Evolutionary conservation across 148 eudicot species (phyloP), one percentile per base, ranked within the genome.

Genomic region (Hydrangea macrophylla): DNA sequence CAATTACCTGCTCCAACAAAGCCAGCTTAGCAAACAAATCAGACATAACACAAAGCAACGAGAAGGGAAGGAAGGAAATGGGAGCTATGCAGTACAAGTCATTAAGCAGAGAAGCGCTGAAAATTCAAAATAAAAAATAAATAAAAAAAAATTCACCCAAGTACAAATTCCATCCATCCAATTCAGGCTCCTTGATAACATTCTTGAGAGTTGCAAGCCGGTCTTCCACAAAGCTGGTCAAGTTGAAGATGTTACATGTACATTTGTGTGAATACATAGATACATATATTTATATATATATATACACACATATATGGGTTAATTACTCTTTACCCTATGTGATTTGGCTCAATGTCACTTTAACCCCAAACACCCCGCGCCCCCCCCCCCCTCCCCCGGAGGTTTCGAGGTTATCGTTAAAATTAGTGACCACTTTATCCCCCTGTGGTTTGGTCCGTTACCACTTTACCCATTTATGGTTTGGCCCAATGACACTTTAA

Each of bases 181-280:
- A 75, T 62, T 88, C 97, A 37, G 89, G 83, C 73, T 88, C 97
- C 68, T 90, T 94, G 57, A 94, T 94, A 39, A 94, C 99, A 80
- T 94, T 94, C 83, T 87, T 94, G 53, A 94, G 77, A 27, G 97
- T 90, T 23, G 88, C 97, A 42, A 94, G 85, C 20, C 99, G 89
- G 71, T 94, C 99, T 82, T 94, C 99, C 73, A 94, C 99, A 78
- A 94, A 94, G 86, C 98, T 93, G 86, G 58, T 64, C 58, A 78
- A 73, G 27, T 25, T 0, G 12, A 32, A 58, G 40, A 32, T 18
- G 40, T 5, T 5, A 31, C 18, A n/a, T n/a, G 39, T 24, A 2
- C 27, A 28, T 54, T 3, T 11, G 22, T 54, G 50, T 3, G 15
- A 8, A 1, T 42, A 42, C 48, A 13, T 42, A 11, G 17, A 42